Base-by-base conservation (phyloP, 306 rosid genomes). In the Trifolium repens region DNA sequence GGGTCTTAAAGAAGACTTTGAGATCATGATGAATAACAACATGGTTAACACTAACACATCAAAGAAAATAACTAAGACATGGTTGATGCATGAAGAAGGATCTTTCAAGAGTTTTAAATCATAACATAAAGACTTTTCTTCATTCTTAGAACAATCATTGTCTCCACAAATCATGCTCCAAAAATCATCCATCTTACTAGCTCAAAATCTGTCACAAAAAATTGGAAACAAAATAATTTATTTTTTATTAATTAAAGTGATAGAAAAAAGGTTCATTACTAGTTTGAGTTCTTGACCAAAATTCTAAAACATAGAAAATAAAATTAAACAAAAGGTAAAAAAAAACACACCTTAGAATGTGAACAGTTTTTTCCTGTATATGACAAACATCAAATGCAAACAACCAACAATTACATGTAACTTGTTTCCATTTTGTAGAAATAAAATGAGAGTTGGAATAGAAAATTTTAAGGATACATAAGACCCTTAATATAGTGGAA, bases 161-260 rank as follows among this genome's bases (percentile, higher is more conserved):
- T 74, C 85, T 54, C 82, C 86, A 74, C 96, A 92, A 65, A 81
- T 67, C 83, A 68, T 8, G 75, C 43, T 71, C 91, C 90, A 88
- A 5, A 80, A 58, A 47, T 71, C 74, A 58, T 78, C 85, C 92
- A 85, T 55, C 12, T 34, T 11, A 11, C 5, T 34, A 16, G 49
- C 77, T 50, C 64, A 40, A 73, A 70, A 64, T 59, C 88, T 83
- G 39, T 19, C 7, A 32, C 26, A 46, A 12, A 24, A 55, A 11
- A 17, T 17, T 15, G 2, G 17, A 50, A 50, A 58, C 9, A 58
- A 26, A 24, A 58, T 24, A 1, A 5, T 12, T 15, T 58, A 4
- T 5, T 10, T 49, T 14, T 7, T 7, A 5, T 5, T 50, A 17
- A 17, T 17, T 17, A 16, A 15, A 50, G n/a, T 5, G 9, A 7